Base-by-base conservation (phyloP, 2,329 filamentous ascomycete genomes). In the Neophaeococcomyces aloes region DNA sequence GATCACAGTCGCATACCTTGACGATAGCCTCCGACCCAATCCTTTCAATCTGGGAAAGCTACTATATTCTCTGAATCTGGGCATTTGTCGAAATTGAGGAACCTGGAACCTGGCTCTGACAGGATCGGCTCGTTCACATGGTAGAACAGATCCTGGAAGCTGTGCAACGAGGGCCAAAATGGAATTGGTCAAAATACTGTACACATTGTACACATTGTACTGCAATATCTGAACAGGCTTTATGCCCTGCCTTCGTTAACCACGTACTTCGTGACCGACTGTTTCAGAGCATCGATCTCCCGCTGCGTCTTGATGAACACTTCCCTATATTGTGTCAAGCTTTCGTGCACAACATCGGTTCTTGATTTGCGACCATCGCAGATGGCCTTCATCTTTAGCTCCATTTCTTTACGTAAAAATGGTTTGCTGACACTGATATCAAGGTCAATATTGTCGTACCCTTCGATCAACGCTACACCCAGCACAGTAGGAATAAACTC, bases 321-420 rank as follows among this genome's bases (percentile, higher is more conserved):
- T 42, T 80, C 78, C 39, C 81, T 79, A 62, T 96, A 98, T 67
- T 91, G 86, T 48, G 81, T 76, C 44, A 98, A 69, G 59, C 83
- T 94, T 61, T 94, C 81, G 43, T 79, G 73, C 32, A 98, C 74
- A 36, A 98, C 85, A 15, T 77, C 75, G 42, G 76, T 73, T 57
- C 78, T 81, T 27, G 81, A 84, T 51, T 79, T 83, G 40, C 76
- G 79, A 19, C 91, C 91, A 47, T 89, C 87, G 64, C 91, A 96
- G 45, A 98, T 95, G 46, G 85, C 86, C 61, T 88, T 91, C 89
- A 98, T 95, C 61, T 87, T 86, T 49, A 86, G 67, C 65, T 98
- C 91, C 86, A 95, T 95, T 70, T 98, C 87, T 64, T 96, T 96
- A 45, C 91, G 81, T 48, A 98, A 69, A 60, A 96, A 96, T 0